phyloP scores from a whole-genome alignment of 805 yeast species.

The Cephaloascus albidus region DNA sequence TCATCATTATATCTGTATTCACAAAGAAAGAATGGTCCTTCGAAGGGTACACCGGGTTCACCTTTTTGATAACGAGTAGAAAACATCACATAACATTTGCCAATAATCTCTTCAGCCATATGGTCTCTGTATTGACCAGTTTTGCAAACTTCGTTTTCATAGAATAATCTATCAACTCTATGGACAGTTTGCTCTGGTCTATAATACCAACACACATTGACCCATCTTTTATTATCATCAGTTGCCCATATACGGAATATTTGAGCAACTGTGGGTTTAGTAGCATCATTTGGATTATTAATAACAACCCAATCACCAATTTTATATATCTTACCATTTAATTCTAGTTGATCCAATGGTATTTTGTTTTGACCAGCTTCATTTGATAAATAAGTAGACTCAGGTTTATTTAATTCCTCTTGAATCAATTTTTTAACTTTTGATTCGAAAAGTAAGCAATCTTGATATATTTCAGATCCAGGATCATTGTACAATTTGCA shows the following conservation, averaged over 20 bases:
- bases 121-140: slow-evolving; percentile 97
- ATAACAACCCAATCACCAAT: slow-evolving; percentile 96
- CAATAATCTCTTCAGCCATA: slow-evolving; percentile 76
- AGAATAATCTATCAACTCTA: slow-evolving; percentile 79
- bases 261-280: slow-evolving; percentile 90
- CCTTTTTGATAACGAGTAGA: slow-evolving; percentile 94
- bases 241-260: slow-evolving; percentile 86
- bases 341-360: slow-evolving; percentile 72
- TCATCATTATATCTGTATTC: slow-evolving; percentile 90
- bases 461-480: slow-evolving; percentile 48
- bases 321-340: slow-evolving; percentile 61
- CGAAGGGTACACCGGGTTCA: slow-evolving; percentile 73
- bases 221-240: slow-evolving; percentile 77
- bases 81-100: slow-evolving; percentile 91
- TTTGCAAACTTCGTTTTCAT: slow-evolving; percentile 91
- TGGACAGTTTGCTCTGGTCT: slow-evolving; percentile 98
- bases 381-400: slow-evolving; percentile 56
- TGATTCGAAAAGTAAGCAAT: slow-evolving; percentile 54
- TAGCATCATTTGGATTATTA: slow-evolving; percentile 77
- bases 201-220: slow-evolving; percentile 96
- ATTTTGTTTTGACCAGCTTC: slow-evolving; percentile 52
- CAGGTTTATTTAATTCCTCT: slow-evolving; percentile 73
- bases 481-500: slow-evolving; percentile 58
- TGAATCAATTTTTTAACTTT: slow-evolving; percentile 49
- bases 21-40: slow-evolving; percentile 85